phyloP scores from a whole-genome alignment of 2,329 filamentous ascomycete species.

The Sporothrix variecibatus region DNA sequence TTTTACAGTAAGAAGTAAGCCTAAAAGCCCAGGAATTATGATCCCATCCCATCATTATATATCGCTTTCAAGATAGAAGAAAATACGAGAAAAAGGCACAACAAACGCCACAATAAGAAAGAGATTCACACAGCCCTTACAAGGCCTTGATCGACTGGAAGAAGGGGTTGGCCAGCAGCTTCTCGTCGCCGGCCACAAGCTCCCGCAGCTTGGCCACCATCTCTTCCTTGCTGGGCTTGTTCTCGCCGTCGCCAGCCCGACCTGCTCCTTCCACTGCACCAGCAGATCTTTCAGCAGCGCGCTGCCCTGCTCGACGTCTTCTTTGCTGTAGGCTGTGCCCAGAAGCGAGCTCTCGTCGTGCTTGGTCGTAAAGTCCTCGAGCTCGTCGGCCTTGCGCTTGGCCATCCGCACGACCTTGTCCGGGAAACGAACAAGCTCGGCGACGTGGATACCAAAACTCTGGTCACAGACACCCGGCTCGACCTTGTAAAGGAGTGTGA shows the following conservation, averaged over 20 bases:
- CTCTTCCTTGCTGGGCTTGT: constrained; percentile 67
- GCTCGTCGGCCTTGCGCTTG: constrained; percentile 96
- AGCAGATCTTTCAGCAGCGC: constrained; percentile 81
- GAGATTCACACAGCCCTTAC: constrained; percentile 36
- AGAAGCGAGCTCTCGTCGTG: constrained; percentile 57
- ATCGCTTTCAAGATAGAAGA: background rate
- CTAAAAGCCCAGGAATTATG: background rate
- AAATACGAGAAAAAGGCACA: background rate
- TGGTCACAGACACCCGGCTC: constrained; percentile 95
- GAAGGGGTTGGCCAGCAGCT: constrained; percentile 65
- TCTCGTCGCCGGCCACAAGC: constrained; percentile 72
- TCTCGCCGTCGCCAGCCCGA: constrained; percentile 38
- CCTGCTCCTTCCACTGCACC: constrained; percentile 80
- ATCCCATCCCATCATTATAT: constrained; percentile 17
- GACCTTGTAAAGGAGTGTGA: constrained; percentile 95
- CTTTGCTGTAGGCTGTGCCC: constrained; percentile 67
- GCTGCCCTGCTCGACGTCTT: constrained; percentile 89
- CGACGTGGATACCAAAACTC: constrained; percentile 97
- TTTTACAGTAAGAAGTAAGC: background rate
- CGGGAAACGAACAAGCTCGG: constrained; percentile 93
- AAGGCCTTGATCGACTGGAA: constrained; percentile 65
- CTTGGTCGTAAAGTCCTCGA: constrained; percentile 90
- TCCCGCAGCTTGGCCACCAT: constrained; percentile 79
- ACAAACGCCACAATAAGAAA: background rate
- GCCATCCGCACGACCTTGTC: constrained; percentile 98